Percentiles rank a stretch among this genome's conserved stretches.
Evolutionary conservation across 2,329 filamentous ascomycete species (phyloP).

Genomic region (Penicillium italicum): DNA sequence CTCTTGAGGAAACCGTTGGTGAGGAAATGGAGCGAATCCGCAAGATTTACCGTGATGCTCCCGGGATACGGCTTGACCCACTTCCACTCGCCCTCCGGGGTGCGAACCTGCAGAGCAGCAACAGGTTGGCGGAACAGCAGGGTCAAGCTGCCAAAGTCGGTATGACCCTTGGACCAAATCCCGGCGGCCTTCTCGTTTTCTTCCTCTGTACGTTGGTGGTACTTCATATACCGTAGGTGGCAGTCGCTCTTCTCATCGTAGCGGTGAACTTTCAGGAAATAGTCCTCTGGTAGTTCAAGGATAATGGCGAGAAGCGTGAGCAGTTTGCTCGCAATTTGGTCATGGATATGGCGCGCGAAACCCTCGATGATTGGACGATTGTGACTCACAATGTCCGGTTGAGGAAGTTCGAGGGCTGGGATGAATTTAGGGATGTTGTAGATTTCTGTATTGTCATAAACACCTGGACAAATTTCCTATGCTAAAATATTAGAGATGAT

Average conservation of each 20-base stretch:
- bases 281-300: constrained; percentile 57
- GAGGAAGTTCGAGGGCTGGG: constrained; percentile 7
- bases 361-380: constrained; percentile 10
- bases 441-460: constrained; percentile 54
- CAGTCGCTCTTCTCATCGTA: constrained; percentile 58
- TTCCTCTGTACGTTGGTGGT: constrained; percentile 47
- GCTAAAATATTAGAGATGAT: constrained; percentile 11
- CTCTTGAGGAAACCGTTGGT: constrained; percentile 50
- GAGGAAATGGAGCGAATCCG: constrained; percentile 47
- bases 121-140: constrained; percentile 57
- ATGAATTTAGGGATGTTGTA: constrained; percentile 57
- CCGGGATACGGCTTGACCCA: constrained; percentile 48
- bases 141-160: constrained; percentile 55
- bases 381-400: constrained; percentile 7
- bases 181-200: constrained; percentile 44
- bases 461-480: constrained; percentile 19
- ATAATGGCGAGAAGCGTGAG: constrained; percentile 42
- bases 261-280: constrained; percentile 53
- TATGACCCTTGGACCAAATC: constrained; percentile 50
- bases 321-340: constrained; percentile 12
- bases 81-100: constrained; percentile 47
- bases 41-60: constrained; percentile 50
- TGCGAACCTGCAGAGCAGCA: constrained; percentile 53
- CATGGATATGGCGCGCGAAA: constrained; percentile 17
- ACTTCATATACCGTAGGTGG: constrained; percentile 60